These are phyloP conservation scores for Microcera coccophila DNA, from an alignment of 2,329 filamentous ascomycete species.

Conservation along the genomic window DNA sequence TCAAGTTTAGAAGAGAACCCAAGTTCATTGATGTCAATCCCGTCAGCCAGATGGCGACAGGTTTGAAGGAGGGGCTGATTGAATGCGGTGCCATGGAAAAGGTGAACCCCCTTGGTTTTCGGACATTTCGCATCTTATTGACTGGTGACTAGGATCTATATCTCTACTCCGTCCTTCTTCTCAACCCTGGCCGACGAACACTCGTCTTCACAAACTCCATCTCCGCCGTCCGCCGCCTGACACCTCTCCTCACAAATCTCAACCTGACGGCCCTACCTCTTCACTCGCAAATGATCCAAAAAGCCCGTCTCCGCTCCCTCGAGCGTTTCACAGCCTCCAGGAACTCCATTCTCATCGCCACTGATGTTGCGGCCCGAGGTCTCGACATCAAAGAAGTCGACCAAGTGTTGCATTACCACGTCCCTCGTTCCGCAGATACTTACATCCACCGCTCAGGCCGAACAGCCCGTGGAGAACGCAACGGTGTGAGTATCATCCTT, in stretches of 20 bases:
- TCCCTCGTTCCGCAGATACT: slow-evolving; percentile 83
- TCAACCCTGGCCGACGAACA: slow-evolving; percentile 75
- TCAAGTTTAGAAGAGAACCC: slow-evolving; percentile 82
- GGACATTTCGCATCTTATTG: slow-evolving; percentile 4
- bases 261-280: slow-evolving; percentile 71
- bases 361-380: slow-evolving; percentile 88
- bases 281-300: slow-evolving; percentile 94
- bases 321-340: slow-evolving; percentile 75
- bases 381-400: slow-evolving; percentile 90
- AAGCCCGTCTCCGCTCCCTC: slow-evolving; percentile 86
- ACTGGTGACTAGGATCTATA: slow-evolving; percentile 67
- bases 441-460: slow-evolving; percentile 96
- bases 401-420: slow-evolving; percentile 90
- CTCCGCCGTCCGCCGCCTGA: slow-evolving; percentile 79
- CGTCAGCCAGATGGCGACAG: slow-evolving; percentile 78
- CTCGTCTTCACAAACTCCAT: slow-evolving; percentile 97
- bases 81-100: slow-evolving; percentile 94
- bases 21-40: slow-evolving; percentile 93
- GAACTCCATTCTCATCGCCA: slow-evolving; percentile 76
- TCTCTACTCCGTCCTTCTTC: slow-evolving; percentile 79
- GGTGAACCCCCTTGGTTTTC: slow-evolving; percentile 41
- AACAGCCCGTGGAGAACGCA: slow-evolving; percentile 77
- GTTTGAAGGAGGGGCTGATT: slow-evolving; percentile 82
- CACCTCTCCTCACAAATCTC: slow-evolving; percentile 79
- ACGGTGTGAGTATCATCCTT: slow-evolving; percentile 79